These are phyloP conservation scores for Venturia effusa DNA, from an alignment of 2,329 filamentous ascomycete species.

Conservation along the genomic window DNA sequence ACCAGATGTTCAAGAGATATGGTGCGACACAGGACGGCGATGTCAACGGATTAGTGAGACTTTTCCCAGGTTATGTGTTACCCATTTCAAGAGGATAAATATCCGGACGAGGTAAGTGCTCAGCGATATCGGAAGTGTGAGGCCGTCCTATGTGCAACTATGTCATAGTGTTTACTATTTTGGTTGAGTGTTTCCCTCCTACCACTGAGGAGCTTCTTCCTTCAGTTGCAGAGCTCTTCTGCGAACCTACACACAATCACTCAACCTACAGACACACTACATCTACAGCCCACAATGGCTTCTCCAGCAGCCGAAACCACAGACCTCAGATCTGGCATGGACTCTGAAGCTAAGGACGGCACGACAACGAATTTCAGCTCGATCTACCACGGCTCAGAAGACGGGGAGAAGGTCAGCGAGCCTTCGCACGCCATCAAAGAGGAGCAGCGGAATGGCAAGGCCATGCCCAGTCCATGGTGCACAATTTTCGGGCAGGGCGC, in stretches of 20 bases:
- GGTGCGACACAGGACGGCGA: neutral
- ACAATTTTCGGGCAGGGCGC: neutral
- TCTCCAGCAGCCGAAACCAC: neutral
- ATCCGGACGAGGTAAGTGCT: neutral
- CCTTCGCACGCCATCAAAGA: neutral
- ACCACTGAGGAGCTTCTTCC: neutral
- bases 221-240: neutral
- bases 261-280: neutral
- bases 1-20: neutral
- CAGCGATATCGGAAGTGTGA: neutral
- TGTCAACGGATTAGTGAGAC: neutral
- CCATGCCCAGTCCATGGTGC: neutral
- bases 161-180: neutral
- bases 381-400: neutral
- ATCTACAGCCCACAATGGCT: neutral
- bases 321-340: neutral
- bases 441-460: neutral
- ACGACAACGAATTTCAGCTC: neutral
- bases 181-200: neutral
- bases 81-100: neutral
- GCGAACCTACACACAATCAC: neutral
- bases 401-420: neutral
- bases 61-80: neutral
- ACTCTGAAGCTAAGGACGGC: neutral
- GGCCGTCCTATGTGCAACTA: neutral